Conservation (phyloP, 2,329 filamentous ascomycete genomes). For the Venturia pyrina region DNA sequence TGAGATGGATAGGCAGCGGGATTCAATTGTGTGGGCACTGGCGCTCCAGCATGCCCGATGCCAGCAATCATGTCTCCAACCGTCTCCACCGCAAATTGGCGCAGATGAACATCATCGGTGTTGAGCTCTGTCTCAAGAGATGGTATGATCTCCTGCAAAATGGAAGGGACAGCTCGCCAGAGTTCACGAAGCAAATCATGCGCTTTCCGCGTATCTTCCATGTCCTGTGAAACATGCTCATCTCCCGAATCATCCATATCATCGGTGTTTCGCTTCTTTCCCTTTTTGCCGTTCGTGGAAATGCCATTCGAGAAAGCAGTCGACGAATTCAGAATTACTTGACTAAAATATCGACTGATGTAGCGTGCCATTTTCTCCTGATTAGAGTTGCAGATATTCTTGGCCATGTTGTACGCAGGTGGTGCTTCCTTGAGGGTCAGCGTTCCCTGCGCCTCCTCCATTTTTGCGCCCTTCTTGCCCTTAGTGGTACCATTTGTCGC, state of each 20-base stretch:
- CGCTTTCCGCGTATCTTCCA: conserved; percentile 81
- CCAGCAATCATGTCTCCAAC: conserved; percentile 91
- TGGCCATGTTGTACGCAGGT: conserved; percentile 91
- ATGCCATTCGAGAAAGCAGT: conserved; percentile 32
- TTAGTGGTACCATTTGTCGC: conserved; percentile 32
- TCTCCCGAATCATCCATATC: conserved; percentile 34
- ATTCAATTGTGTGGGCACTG: conserved; percentile 61
- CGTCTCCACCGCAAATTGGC: conserved; percentile 82
- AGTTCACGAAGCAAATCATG: conserved; percentile 83
- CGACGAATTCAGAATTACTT: conserved; percentile 85
- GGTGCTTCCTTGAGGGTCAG: conserved; percentile 84
- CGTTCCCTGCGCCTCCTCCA: conserved; percentile 71
- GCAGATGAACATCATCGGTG: conserved; percentile 78
- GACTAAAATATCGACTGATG: conserved; percentile 92
- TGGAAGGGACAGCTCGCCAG: conserved; percentile 81
- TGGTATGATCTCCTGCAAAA: conserved; percentile 86
- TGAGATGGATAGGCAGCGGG: conserved; percentile 76
- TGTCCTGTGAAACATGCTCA: conserved; percentile 53
- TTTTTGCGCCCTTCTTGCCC: conserved; percentile 41
- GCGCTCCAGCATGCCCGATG: conserved; percentile 82
- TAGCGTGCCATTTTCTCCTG: conserved; percentile 92
- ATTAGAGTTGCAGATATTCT: conserved; percentile 80
- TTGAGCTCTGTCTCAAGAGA: conserved; percentile 75
- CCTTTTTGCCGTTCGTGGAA: conserved; percentile 39
- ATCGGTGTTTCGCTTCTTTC: conserved; percentile 27